A percentile compares a stretch with the other conserved stretches of the same genome.
phyloP scores from a whole-genome alignment of 768 basidiomycete genomes.

The Dioszegia crocea region DNA sequence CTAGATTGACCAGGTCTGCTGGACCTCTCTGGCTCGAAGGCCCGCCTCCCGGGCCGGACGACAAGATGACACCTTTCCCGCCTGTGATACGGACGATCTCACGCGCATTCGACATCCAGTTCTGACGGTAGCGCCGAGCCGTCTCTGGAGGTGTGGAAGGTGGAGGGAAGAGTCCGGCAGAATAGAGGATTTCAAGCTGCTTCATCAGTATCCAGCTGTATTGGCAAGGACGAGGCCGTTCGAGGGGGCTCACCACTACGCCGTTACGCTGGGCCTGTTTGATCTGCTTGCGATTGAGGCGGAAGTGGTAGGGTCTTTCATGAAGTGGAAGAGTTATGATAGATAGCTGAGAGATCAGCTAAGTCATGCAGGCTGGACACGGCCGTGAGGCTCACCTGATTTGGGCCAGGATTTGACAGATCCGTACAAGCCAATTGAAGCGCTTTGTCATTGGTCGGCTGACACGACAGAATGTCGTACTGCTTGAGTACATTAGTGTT shows the following conservation, averaged over 20 bases:
- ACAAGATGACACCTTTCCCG: conserved; percentile 46
- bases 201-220: neutral
- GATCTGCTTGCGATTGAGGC: conserved; percentile 41
- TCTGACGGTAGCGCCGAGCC: conserved; percentile 37
- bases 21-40: conserved; percentile 37
- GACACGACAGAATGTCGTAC: conserved; percentile 44
- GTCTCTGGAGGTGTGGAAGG: conserved; percentile 18
- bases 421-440: conserved; percentile 45
- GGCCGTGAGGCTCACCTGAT: conserved; percentile 12
- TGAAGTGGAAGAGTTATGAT: conserved; percentile 48
- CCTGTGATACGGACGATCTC: conserved; percentile 46
- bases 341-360: conserved; percentile 26
- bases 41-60: conserved; percentile 30
- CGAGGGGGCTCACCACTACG: conserved; percentile 29
- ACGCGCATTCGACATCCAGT: conserved; percentile 46
- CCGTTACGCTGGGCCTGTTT: conserved; percentile 41
- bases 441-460: conserved; percentile 42
- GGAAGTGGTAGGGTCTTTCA: conserved; percentile 36
- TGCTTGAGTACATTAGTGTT: conserved; percentile 29
- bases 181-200: conserved; percentile 48
- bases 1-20: conserved; percentile 46
- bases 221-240: neutral
- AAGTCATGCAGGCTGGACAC: neutral
- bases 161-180: conserved; percentile 37
- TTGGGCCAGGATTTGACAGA: conserved; percentile 42